Base-by-base conservation (phyloP, 2,329 filamentous ascomycete genomes). In the Anthostomella pinea region DNA sequence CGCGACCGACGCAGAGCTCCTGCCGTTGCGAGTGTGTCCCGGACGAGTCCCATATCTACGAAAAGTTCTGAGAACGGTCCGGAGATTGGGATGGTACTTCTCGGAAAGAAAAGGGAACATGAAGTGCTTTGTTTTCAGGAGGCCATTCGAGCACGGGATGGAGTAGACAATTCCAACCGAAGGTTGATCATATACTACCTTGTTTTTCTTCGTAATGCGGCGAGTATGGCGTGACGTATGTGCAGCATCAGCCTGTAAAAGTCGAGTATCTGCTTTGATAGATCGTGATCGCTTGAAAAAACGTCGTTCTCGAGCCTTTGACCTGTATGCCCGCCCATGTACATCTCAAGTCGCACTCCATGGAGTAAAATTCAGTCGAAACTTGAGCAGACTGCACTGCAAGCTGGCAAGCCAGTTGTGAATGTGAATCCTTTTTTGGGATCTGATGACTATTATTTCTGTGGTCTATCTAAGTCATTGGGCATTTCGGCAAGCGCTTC, bases 151-250 rank as follows among this genome's bases (percentile, higher is more conserved):
- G 64, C 59, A 64, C 63, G 64, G 66, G 63, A 66, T 67, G 65
- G 68, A 58, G 66, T 59, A 62, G 62, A 62, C 60, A 64, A 65
- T 67, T 67, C 69, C 59, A 68, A 64, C 63, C 66, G 64, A 73
- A n/a, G 69, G 72, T 73, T 71, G 71, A 73, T 69, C 63, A 72
- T 72, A 73, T 70, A 71, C 73, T 65, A 68, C 69, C 67, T 70
- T 69, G 70, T 64, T 64, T n/a, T n/a, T 65, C 54, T 60, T 46
- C 55, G 53, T 60, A 60, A 51, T 54, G 40, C 39, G 45, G 40
- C 49, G 43, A 47, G 53, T 52, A 46, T 49, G 49, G 49, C 47
- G 54, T 57, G 49, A 58, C 55, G 48, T 49, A 49, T 48, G 53
- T 52, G 46, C 46, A 46, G 22, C 27, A 33, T 26, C 25, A 36